These are phyloP conservation scores for Solanum peruvianum DNA, from an alignment of 257 asterid species.

Conservation along the genomic window DNA sequence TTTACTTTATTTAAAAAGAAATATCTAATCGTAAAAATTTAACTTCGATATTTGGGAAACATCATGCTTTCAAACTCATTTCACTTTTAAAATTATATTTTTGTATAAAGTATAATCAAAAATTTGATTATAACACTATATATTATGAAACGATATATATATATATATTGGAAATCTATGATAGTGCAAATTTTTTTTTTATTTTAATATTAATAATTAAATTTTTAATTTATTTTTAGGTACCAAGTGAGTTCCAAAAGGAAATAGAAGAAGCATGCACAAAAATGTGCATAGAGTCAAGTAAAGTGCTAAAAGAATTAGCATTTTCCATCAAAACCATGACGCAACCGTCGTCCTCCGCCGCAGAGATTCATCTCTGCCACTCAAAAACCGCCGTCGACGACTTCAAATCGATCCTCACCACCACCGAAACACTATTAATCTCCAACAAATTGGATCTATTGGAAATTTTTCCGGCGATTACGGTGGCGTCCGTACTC, in stretches of 20 bases:
- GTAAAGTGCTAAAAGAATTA: conserved; percentile 32
- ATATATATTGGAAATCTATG: too few species aligned
- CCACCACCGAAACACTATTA: not conserved
- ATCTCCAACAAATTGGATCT: conserved; percentile 11
- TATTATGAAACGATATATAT: too few species aligned
- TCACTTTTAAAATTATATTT: not conserved
- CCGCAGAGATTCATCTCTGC: conserved; percentile 7
- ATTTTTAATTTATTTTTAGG: conserved; percentile 12
- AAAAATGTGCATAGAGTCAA: conserved; percentile 37
- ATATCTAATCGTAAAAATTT: not conserved
- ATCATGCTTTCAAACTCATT: not conserved
- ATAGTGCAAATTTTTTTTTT: not conserved
- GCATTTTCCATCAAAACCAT: conserved; percentile 29
- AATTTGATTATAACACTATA: not conserved
- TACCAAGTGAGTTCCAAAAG: conserved; percentile 15
- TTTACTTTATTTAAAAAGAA: not conserved
- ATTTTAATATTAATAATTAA: not conserved
- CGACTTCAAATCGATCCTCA: conserved; percentile 17
- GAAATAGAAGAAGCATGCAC: conserved; percentile 26
- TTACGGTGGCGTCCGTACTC: conserved; percentile 40
- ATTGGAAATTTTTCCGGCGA: conserved; percentile 25
- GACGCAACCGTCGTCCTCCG: conserved; percentile 15
- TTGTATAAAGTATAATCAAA: not conserved
- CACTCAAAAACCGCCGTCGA: conserved; percentile 22
- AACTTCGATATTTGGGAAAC: not conserved